Conservation (phyloP, 331 rosid genomes). For the Phaseolus coccineus region DNA sequence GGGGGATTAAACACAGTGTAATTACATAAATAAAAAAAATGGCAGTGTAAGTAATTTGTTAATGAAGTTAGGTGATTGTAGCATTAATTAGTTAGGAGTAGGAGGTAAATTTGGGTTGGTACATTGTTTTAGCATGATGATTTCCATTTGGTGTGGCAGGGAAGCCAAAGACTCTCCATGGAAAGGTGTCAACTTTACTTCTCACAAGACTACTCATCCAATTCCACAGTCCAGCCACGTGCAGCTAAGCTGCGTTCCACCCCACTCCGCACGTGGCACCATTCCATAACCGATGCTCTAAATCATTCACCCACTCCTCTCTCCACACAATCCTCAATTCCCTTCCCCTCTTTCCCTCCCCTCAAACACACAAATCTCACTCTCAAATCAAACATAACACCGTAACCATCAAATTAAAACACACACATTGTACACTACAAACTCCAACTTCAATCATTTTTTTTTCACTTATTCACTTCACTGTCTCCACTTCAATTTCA, state of each 20-base stretch:
- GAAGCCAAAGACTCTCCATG: not conserved
- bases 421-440: not conserved
- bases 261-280: slow-evolving; percentile 45
- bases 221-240: slow-evolving; percentile 41
- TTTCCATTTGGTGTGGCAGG: not conserved
- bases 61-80: not conserved
- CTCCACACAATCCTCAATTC: not conserved
- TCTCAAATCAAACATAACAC: not conserved
- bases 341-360: not conserved
- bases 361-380: not conserved
- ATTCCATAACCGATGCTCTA: slow-evolving; percentile 44
- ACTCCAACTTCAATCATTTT: not conserved
- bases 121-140: not conserved
- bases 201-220: not conserved
- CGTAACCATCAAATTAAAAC: not conserved
- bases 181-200: slow-evolving; percentile 1
- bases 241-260: slow-evolving; percentile 37
- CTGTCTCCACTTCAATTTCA: slow-evolving; percentile 20
- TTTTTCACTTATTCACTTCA: not conserved
- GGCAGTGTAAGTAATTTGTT: no score
- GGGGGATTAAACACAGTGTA: no score
- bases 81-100: no score
- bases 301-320: slow-evolving; percentile 50
- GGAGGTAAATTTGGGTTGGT: not conserved
- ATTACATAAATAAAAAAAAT: no score